Evolutionary conservation across 768 basidiomycete species (phyloP).

Genomic region (Lactifluus volemus): DNA sequence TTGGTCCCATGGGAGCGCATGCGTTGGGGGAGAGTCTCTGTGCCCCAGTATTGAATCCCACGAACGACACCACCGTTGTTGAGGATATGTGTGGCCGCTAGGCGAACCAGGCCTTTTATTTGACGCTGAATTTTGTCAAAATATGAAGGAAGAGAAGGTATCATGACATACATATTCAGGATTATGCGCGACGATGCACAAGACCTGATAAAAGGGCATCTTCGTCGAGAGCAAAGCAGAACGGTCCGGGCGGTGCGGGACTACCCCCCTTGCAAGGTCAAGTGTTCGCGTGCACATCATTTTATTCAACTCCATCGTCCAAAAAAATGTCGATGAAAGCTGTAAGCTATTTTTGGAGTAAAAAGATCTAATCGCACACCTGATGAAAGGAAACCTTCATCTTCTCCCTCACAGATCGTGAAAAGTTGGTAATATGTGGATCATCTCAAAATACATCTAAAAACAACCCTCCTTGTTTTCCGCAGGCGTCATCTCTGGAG

Average conservation of each 20-base stretch:
- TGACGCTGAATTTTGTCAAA: conserved; percentile 41
- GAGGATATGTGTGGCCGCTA: conserved; percentile 64
- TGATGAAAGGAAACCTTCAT: not conserved
- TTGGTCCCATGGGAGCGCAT: conserved; percentile 56
- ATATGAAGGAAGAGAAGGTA: not conserved
- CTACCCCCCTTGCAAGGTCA: not conserved
- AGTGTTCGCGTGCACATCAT: not conserved
- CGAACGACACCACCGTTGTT: conserved; percentile 75
- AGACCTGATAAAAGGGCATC: conserved; percentile 86
- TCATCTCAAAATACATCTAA: not conserved
- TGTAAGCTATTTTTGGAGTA: conserved; percentile 34
- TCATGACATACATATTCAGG: conserved; percentile 52
- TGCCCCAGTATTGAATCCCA: conserved; percentile 68
- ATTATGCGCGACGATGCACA: conserved; percentile 75
- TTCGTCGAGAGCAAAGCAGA: conserved; percentile 4
- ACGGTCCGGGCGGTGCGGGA: conserved; percentile 6
- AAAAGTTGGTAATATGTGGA: conserved; percentile 38
- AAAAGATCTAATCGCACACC: not conserved
- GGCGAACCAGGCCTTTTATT: conserved; percentile 65
- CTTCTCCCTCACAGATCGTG: conserved; percentile 35
- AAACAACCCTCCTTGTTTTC: conserved; percentile 18
- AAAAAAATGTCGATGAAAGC: conserved; percentile 64
- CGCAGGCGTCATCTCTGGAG: conserved; percentile 83
- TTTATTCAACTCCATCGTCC: not conserved
- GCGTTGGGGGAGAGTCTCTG: conserved; percentile 58